Evolutionary conservation across 495 filamentous ascomycete genomes (phyloP).

Genomic region (Parathielavia hyrcaniae): DNA sequence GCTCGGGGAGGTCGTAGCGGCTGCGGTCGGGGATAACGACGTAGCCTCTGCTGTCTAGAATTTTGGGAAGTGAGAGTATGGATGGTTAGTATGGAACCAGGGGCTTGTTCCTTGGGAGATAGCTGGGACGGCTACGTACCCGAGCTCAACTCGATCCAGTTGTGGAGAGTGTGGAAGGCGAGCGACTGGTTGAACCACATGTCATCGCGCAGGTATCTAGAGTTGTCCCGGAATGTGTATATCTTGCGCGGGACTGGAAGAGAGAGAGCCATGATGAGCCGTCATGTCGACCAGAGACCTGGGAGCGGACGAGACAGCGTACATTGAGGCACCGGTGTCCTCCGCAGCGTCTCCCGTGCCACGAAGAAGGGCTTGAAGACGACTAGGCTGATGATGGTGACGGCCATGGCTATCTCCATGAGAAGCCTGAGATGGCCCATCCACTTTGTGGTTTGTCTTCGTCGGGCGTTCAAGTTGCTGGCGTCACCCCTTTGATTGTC

Average conservation of each 20-base stretch:
- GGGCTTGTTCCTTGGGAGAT: neutral
- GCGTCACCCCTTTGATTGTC: slow-evolving; percentile 14
- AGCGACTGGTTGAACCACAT: slow-evolving; percentile 40
- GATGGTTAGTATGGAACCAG: neutral
- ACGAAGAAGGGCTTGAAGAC: slow-evolving; percentile 11
- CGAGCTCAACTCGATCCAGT: slow-evolving; percentile 42
- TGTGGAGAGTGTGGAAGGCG: slow-evolving; percentile 40
- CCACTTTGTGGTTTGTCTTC: neutral
- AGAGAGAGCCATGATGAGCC: neutral
- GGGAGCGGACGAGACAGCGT: neutral
- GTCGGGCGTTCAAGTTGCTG: slow-evolving; percentile 7
- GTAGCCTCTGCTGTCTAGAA: slow-evolving; percentile 38
- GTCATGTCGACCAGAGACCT: neutral
- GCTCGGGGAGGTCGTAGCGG: slow-evolving; percentile 35
- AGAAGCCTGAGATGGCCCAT: slow-evolving; percentile 22
- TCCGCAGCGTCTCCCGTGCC: neutral
- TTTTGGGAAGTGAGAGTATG: neutral
- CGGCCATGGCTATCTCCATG: slow-evolving; percentile 16
- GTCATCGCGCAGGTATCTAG: slow-evolving; percentile 38
- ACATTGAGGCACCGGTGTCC: slow-evolving; percentile 19
- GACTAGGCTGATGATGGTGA: slow-evolving; percentile 12
- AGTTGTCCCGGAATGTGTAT: slow-evolving; percentile 38
- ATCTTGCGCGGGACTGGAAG: slow-evolving; percentile 37
- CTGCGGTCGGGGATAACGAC: slow-evolving; percentile 33
- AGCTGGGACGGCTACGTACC: slow-evolving; percentile 16